Percentiles rank a stretch among this genome's conserved stretches.
Conservation (phyloP, 495 filamentous ascomycete genomes). For the Talaromyces proteolyticus region DNA sequence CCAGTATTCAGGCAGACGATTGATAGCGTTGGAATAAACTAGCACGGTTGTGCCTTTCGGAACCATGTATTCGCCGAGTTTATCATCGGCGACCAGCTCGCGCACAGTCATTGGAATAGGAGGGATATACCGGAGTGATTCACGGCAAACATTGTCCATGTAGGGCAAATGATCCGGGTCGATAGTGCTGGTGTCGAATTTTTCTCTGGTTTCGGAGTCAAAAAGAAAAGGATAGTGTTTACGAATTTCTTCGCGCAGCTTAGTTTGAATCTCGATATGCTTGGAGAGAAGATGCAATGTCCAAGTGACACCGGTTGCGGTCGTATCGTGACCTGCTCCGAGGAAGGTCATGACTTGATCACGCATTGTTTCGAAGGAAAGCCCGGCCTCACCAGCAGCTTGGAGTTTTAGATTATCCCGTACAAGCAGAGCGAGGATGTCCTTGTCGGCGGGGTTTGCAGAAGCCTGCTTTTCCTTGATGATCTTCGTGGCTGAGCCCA, state of each 20-base stretch:
- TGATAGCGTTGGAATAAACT: constrained; percentile 18
- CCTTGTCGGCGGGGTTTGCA: constrained; percentile 26
- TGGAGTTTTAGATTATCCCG: constrained; percentile 29
- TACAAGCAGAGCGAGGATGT: constrained; percentile 42
- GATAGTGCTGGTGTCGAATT: constrained; percentile 6
- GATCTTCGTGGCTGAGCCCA: constrained; percentile 25
- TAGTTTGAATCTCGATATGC: constrained; percentile 14
- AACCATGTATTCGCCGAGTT: constrained; percentile 15
- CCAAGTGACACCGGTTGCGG: constrained; percentile 19
- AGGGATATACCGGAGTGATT: constrained; percentile 41
- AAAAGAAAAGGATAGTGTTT: constrained; percentile 17
- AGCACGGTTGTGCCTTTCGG: constrained; percentile 14
- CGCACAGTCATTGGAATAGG: constrained; percentile 33
- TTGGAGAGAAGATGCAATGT: constrained; percentile 18
- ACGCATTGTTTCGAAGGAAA: constrained; percentile 37
- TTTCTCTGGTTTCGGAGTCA: constrained; percentile 5
- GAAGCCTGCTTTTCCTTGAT: constrained; percentile 27
- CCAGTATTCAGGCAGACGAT: constrained; percentile 41
- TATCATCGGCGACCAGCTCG: constrained; percentile 12
- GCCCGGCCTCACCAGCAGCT: constrained; percentile 23
- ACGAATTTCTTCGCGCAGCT: constrained; percentile 18
- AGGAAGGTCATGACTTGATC: constrained; percentile 42
- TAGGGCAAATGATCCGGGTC: constrained; percentile 32
- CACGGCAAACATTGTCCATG: constrained; percentile 43
- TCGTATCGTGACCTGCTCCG: constrained; percentile 19